Evolutionary conservation across 2,329 filamentous ascomycete genomes (phyloP), one percentile per base, ranked within the genome.

Genomic region (Karstenula rhodostoma): DNA sequence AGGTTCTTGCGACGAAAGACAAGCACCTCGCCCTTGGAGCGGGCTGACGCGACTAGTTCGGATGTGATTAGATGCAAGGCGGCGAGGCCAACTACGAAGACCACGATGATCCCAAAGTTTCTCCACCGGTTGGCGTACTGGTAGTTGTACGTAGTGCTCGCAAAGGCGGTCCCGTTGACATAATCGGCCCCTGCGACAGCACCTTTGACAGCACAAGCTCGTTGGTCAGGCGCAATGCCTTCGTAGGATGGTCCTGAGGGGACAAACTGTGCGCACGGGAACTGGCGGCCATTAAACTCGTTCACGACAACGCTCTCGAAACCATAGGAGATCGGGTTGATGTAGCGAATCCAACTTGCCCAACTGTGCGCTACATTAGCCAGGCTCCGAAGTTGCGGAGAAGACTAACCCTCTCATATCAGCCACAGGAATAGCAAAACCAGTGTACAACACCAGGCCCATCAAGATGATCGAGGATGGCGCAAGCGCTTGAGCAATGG

Each of bases 221-320:
- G 67, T 53, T 77, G 65, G 43, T 69, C 22, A 12, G 71, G 68
- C 4, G 66, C 52, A 2, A 79, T 57, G 42, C 69, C 66, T 0
- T 71, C 68, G 62, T 85, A 86, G 0, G 67, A 69, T 4, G 65
- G 60, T 15, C 79, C 78, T 2, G 52, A 55, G 0, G 85, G 84
- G 19, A 87, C 73, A 33, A 79, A 81, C 0, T 64, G 60, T 0
- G 68, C 70, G 64, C 84, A 88, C 1, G 56, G 50, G 73, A 90
- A 95, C 0, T 86, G 64, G 15, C 89, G 86, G 59, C 81, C 80
- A 66, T 87, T 76, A 68, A 96, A 96, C 76, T 97, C 93, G 77
- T 96, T 96, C 62, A 92, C 85, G 84, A 94, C 89, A 25, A 95
- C 82, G 0, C 88, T 82, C 75, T 96, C 92, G 71, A 96, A 96